Conservation (phyloP, 2,329 filamentous ascomycete species). For the Cordyceps javanica region DNA sequence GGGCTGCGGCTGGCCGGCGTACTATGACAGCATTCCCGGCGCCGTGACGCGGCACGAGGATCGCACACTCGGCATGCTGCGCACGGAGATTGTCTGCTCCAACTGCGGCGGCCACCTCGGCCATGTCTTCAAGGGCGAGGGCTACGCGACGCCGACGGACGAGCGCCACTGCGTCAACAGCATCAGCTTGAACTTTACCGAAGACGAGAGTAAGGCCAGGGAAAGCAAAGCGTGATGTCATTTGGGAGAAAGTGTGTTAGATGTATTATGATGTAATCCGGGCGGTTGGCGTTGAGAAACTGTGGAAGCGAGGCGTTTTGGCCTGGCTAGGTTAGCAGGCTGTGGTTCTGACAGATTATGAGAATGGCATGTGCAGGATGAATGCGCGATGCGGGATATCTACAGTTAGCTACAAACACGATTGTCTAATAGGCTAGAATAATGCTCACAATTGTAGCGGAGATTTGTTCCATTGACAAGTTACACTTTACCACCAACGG, state of each 20-base stretch:
- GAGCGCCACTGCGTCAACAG: slow-evolving; percentile 98
- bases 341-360: neutral
- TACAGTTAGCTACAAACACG: too few relatives aligned
- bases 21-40: slow-evolving; percentile 90
- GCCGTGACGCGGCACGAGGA: slow-evolving; percentile 82
- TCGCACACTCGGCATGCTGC: slow-evolving; percentile 67
- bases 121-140: slow-evolving; percentile 93
- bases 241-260: neutral
- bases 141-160: slow-evolving; percentile 77
- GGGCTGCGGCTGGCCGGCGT: slow-evolving; percentile 95
- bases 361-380: neutral
- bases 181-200: slow-evolving; percentile 75
- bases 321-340: neutral
- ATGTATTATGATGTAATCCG: neutral
- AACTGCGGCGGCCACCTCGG: slow-evolving; percentile 93
- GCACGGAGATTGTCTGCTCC: slow-evolving; percentile 89
- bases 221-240: slow-evolving; percentile 30
- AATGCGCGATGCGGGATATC: neutral
- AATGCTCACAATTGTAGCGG: neutral
- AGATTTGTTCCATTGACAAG: neutral
- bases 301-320: slow-evolving; percentile 8
- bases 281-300: neutral
- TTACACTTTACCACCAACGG: neutral
- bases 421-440: neutral
- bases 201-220: slow-evolving; percentile 49